A percentile compares a stretch with the other conserved stretches of the same genome.
Conservation (phyloP, 441 rosid species). For the Erodium moschatum region DNA sequence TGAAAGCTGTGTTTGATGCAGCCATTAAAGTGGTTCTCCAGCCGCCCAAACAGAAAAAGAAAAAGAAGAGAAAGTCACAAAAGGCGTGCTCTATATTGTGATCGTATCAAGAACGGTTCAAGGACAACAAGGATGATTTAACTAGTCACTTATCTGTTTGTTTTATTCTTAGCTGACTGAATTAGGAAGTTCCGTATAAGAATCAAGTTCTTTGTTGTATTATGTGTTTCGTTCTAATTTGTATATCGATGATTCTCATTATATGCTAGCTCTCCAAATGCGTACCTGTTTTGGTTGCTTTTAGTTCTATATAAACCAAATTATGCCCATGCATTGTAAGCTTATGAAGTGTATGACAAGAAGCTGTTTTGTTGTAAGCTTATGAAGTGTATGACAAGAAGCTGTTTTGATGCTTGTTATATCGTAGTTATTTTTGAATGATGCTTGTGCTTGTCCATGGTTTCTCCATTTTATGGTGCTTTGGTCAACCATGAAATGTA, state of each 20-base stretch:
- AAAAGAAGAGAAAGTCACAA: conserved; percentile 68
- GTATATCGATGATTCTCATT: neutral
- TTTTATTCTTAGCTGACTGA: conserved; percentile 35
- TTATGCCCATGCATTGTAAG: conserved; percentile 17
- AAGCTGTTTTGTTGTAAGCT: conserved; percentile 14
- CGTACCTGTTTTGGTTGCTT: conserved; percentile 1
- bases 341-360: conserved; percentile 16
- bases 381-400: conserved; percentile 15
- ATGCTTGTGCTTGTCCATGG: too few relatives aligned
- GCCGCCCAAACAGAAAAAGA: conserved; percentile 84
- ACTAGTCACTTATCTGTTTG: conserved; percentile 14
- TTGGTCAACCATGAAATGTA: neutral
- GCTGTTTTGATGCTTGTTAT: too few relatives aligned
- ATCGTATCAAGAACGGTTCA: conserved; percentile 18
- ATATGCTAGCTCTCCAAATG: neutral
- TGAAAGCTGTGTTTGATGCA: conserved; percentile 88
- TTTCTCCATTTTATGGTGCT: neutral
- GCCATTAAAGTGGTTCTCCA: conserved; percentile 92
- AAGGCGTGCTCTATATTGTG: conserved; percentile 71
- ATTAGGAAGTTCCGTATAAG: conserved; percentile 26
- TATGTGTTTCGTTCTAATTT: neutral
- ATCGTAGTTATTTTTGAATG: too few relatives aligned
- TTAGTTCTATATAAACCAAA: conserved; percentile 16
- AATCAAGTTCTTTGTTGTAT: conserved; percentile 14
- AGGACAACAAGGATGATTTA: neutral